Conservation (phyloP, 352 stramenopile genomes). For the Phytophthora cactorum region DNA sequence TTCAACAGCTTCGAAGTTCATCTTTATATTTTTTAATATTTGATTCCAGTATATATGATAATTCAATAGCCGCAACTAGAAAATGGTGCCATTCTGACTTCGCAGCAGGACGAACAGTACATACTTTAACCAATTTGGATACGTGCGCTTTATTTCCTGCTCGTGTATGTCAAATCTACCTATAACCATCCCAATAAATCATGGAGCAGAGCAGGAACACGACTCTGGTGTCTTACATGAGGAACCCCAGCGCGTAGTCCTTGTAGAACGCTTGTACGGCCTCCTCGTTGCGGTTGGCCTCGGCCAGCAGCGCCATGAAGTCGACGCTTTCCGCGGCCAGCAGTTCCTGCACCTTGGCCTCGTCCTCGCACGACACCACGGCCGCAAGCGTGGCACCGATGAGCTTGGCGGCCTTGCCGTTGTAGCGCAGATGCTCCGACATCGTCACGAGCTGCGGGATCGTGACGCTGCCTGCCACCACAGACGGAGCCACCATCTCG, state of each 20-base stretch:
- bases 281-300: constrained; percentile 46
- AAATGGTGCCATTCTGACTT: too few species aligned
- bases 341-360: constrained; percentile 50
- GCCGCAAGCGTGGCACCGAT: constrained; percentile 54
- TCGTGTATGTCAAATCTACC: constrained; percentile 36
- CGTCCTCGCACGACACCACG: constrained; percentile 41
- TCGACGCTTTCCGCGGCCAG: constrained; percentile 42
- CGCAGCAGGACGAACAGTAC: too few species aligned
- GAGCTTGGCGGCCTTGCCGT: constrained; percentile 72
- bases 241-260: constrained; percentile 49
- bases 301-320: constrained; percentile 49
- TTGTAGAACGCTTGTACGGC: constrained; percentile 48
- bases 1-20: too few species aligned
- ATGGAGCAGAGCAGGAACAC: constrained; percentile 21
- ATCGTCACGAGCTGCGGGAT: constrained; percentile 52
- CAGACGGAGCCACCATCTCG: constrained; percentile 72
- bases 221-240: constrained; percentile 36
- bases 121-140: too few species aligned
- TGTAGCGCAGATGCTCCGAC: constrained; percentile 53
- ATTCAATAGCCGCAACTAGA: too few species aligned
- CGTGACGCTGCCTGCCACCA: constrained; percentile 50
- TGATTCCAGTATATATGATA: constrained; percentile 12
- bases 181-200: constrained; percentile 40
- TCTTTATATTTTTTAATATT: too few species aligned
- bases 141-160: constrained; percentile 32